Evolutionary conservation across 148 eudicot species (phyloP).

Genomic region (Vaccinium macrocarpon): DNA sequence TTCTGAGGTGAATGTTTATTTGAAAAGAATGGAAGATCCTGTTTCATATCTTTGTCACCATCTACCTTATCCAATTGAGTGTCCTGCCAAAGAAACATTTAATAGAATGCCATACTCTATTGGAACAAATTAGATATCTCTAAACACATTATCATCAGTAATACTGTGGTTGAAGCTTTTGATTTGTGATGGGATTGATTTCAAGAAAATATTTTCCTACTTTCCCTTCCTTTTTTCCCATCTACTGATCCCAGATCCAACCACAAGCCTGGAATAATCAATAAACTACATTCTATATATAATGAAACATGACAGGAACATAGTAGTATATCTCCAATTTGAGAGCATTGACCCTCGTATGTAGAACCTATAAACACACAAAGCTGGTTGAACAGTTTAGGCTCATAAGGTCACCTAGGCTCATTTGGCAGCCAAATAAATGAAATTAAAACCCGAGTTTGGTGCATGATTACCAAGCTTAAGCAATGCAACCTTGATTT

Average conservation of each 20-base stretch:
- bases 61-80: conserved; percentile 31
- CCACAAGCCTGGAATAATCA: background rate
- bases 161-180: background rate
- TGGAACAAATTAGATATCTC: background rate
- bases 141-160: background rate
- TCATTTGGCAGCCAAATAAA: conserved; percentile 13
- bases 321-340: background rate
- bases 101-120: background rate
- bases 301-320: background rate
- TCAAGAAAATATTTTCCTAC: background rate
- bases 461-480: conserved; percentile 10
- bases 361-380: background rate
- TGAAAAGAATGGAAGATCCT: conserved; percentile 23
- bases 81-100: conserved; percentile 30
- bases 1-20: conserved; percentile 27
- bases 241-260: background rate
- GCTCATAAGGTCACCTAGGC: conserved; percentile 7
- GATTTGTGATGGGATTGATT: background rate
- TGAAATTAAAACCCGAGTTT: background rate
- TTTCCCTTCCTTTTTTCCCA: background rate
- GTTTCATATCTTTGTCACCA: conserved; percentile 34
- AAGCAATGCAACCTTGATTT: background rate
- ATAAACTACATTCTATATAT: background rate
- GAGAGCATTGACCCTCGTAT: background rate
- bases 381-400: conserved; percentile 6